Evolutionary conservation across 345 rosid genomes (phyloP).

Genomic region (Hypericum androsaemum): DNA sequence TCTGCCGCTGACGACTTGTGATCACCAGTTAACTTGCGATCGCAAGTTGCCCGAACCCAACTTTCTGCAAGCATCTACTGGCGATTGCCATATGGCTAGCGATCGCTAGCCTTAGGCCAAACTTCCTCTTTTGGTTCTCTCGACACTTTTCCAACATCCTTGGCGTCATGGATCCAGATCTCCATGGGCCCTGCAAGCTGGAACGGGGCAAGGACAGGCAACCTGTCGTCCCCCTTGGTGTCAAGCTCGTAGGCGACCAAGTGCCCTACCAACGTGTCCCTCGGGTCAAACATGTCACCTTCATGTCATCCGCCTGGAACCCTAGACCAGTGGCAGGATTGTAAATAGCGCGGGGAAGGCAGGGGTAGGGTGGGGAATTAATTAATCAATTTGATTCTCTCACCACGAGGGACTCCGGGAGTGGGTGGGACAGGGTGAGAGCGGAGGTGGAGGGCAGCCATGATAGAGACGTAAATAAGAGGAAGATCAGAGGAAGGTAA

Average conservation of each 20-base stretch:
- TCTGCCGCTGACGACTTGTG: no score
- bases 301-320: slow-evolving; percentile 60
- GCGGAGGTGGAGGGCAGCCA: slow-evolving; percentile 25
- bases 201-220: slow-evolving; percentile 79
- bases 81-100: no score
- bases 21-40: no score
- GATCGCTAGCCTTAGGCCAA: no score
- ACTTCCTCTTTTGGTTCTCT: no score
- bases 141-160: no score
- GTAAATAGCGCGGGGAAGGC: no score
- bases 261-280: slow-evolving; percentile 77
- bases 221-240: slow-evolving; percentile 20
- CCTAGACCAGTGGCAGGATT: slow-evolving; percentile 22
- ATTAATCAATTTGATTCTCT: slow-evolving; percentile 2
- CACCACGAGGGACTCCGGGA: slow-evolving; percentile 76
- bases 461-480: slow-evolving; percentile 26
- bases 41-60: no score
- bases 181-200: slow-evolving; percentile 98
- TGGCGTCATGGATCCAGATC: slow-evolving; percentile 91
- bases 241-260: slow-evolving; percentile 79
- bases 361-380: not conserved
- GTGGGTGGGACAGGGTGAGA: slow-evolving; percentile 29
- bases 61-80: no score
- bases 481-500: slow-evolving; percentile 21
- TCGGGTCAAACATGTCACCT: slow-evolving; percentile 71